Evolutionary conservation across 1,284 basidiomycete genomes (phyloP), one percentile per base, ranked within the genome.

Genomic region (Takashimella tepidaria): DNA sequence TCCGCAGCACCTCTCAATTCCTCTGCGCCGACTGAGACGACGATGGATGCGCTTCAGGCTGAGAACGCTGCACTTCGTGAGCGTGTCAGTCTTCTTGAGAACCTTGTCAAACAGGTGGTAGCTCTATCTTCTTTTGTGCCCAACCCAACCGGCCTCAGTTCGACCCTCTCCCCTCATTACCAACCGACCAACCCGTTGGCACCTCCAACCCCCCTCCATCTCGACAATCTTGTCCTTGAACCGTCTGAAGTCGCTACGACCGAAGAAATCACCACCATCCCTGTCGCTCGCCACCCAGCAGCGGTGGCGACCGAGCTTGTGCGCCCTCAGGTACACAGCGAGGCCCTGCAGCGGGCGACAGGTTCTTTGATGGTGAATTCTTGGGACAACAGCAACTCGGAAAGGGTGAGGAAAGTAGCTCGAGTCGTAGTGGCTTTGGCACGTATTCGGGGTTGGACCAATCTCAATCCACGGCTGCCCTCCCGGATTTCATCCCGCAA

Each of bases 291-390:
- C 44, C 67, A 69, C 66, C 68, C 72, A 70, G 72, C 72, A 72
- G 72, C 55, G 68, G 66, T 74, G 72, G 72, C 66, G 69, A 69
- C 68, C 58, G 45, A 47, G 54, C 31, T 37, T 37, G 31, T 37
- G 31, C 31, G 31, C 31, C 31, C 31, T 37, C 8, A 8, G 31
- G 31, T 16, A 58, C 58, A 58, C 49, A 60, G 56, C 47, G 48
- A 49, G 70, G 69, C 72, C 72, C 72, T 68, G 72, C 72, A 73
- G 72, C 72, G 72, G 72, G 72, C 66, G 72, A 72, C 62, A 69
- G 64, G 60, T 55, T 65, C 53, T 53, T 60, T 60, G 59, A 55
- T 56, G 52, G 58, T 44, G 53, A 57, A 54, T 54, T 57, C 50
- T 54, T 60, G 63, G 58, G 62, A 62, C 59, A 50, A 55, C 55